phyloP scores from a whole-genome alignment of 1,139 yeast genomes.

The Candida gigantensis region DNA sequence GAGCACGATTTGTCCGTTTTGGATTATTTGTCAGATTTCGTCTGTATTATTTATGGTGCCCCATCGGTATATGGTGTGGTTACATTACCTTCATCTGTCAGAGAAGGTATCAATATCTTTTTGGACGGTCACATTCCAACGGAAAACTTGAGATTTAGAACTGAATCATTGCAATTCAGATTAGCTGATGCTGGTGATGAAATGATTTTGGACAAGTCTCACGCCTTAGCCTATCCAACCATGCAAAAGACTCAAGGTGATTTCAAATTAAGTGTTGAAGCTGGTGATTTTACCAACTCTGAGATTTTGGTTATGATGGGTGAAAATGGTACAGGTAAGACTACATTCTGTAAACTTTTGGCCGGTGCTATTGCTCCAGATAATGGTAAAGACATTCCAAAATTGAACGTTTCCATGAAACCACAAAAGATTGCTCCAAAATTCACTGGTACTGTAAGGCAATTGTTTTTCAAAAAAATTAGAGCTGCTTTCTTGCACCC shows the following conservation, averaged over 20 bases:
- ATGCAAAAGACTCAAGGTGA: slow-evolving; percentile 95
- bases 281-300: slow-evolving; percentile 92
- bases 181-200: slow-evolving; percentile 89
- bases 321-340: slow-evolving; percentile 99
- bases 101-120: slow-evolving; percentile 98
- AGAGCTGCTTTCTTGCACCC: slow-evolving; percentile 93
- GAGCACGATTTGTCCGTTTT: slow-evolving; percentile 98
- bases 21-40: slow-evolving; percentile 93
- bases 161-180: slow-evolving; percentile 92
- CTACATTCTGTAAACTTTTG: slow-evolving; percentile 90
- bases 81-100: slow-evolving; percentile 90
- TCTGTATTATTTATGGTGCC: slow-evolving; percentile 94
- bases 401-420: slow-evolving; percentile 91
- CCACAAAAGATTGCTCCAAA: slow-evolving; percentile 99
- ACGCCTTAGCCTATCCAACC: slow-evolving; percentile 73
- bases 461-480: slow-evolving; percentile 92
- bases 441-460: slow-evolving; percentile 98
- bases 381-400: slow-evolving; percentile 74
- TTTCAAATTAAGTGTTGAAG: slow-evolving; percentile 76
- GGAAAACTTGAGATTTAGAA: slow-evolving; percentile 94
- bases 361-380: slow-evolving; percentile 94
- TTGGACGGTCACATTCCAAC: slow-evolving; percentile 97
- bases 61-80: slow-evolving; percentile 99
- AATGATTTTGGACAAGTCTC: slow-evolving; percentile 72
- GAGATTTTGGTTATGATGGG: slow-evolving; percentile 99